Base-by-base conservation (phyloP, 169 alveolate species). In the Eimeria zaria region DNA sequence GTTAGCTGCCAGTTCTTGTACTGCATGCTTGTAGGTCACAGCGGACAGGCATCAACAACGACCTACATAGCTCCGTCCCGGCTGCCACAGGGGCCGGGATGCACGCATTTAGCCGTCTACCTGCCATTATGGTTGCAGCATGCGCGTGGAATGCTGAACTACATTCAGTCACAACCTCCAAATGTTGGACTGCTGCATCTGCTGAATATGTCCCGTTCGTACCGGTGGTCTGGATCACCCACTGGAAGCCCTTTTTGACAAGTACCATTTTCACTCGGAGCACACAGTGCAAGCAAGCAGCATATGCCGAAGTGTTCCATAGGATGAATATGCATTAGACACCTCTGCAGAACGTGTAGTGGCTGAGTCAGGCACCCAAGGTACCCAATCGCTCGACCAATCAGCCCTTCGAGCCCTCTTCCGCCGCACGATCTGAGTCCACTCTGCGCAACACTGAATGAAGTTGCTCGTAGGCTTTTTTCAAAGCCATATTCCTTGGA, bases 361-460 rank as follows among this genome's bases (percentile, higher is more conserved):
- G 33, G 87, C 87, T 76, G 11, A 24, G 0, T 20, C 5, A 73
- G 51, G 18, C 55, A 18, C 14, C 24, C 33, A 41, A 2, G 1
- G 55, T 36, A 44, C 12, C 48, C 22, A 36, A 36, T 18, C 39
- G 87, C 87, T 24, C 41, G 60, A 18, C 7, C 41, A 41, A 44
- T 76, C 62, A 46, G 60, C 55, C 64, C 62, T 41, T 8, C 39
- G 87, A 48, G 27, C 60, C 60, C 93, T 58, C 53, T 60, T 62
- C 58, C 46, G 81, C 93, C n/a, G 60, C 44, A 41, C 93, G 80
- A 60, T 62, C 93, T 85, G 41, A 58, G 11, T 85, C 93, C 81
- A 85, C 93, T 62, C 93, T 41, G 16, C 81, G 81, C 78, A 85
- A 51, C 81, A 85, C 76, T 36, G 93, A 62, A 44, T 44, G 55